Evolutionary conservation across 805 yeast species (phyloP).

Genomic region (Ogataea sp.): DNA sequence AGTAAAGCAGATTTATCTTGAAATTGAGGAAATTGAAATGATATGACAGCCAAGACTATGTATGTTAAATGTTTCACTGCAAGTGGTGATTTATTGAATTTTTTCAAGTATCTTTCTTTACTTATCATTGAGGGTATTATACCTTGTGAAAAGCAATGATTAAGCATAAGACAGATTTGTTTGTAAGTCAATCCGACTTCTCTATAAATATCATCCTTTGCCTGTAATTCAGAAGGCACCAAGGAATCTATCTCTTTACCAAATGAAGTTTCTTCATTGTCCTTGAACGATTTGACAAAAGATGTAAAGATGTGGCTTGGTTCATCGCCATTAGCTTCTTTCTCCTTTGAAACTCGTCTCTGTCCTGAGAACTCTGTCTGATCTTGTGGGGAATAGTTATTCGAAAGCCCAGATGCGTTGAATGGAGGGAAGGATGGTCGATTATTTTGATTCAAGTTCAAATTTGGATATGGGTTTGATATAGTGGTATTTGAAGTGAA

Average conservation of each 20-base stretch:
- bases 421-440: no score
- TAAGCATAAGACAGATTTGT: conserved; percentile 10
- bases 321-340: background rate
- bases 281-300: no score
- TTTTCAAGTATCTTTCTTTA: conserved; percentile 11
- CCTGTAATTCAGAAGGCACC: background rate
- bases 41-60: conserved; percentile 16
- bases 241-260: background rate
- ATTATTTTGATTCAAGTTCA: no score
- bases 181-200: background rate
- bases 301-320: no score
- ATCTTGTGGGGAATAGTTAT: no score
- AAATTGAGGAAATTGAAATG: conserved; percentile 12
- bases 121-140: conserved; percentile 12
- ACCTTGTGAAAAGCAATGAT: conserved; percentile 6
- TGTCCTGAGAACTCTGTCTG: no score
- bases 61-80: conserved; percentile 13
- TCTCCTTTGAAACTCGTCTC: no score
- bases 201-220: background rate
- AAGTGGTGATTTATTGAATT: conserved; percentile 12
- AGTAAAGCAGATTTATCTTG: conserved; percentile 9
- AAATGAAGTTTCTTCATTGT: background rate
- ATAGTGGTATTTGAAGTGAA: no score
- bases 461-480: no score
- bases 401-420: no score